phyloP scores from a whole-genome alignment of 1,139 yeast genomes.

The Pichia norvegensis region DNA sequence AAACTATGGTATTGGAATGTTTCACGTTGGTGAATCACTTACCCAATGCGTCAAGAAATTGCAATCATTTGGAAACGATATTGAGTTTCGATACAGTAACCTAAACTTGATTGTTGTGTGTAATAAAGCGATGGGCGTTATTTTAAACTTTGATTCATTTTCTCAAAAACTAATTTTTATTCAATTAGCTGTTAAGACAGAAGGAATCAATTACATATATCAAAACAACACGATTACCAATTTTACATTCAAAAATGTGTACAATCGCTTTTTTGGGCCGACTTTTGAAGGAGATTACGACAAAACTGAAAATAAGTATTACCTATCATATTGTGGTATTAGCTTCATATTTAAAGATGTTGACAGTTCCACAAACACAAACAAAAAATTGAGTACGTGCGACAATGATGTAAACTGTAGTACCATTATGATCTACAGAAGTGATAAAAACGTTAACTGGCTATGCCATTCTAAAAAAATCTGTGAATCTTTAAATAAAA shows the following conservation, averaged over 20 bases:
- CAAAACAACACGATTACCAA: constrained; percentile 22
- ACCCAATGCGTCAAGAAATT: neutral
- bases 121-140: constrained; percentile 21
- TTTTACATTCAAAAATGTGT: constrained; percentile 36
- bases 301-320: constrained; percentile 25
- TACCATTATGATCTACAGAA: constrained; percentile 34
- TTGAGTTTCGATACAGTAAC: constrained; percentile 25
- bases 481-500: too few relatives aligned
- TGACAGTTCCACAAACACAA: constrained; percentile 3
- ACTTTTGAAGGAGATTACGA: constrained; percentile 45
- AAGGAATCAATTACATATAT: constrained; percentile 7
- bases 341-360: constrained; percentile 37
- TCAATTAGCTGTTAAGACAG: constrained; percentile 25
- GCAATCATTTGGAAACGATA: constrained; percentile 13
- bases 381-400: constrained; percentile 28
- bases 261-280: constrained; percentile 55
- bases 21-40: neutral
- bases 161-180: constrained; percentile 41
- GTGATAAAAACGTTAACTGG: constrained; percentile 12
- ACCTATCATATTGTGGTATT: constrained; percentile 49
- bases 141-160: constrained; percentile 36
- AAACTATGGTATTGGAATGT: constrained; percentile 3
- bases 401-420: constrained; percentile 34
- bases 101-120: constrained; percentile 4
- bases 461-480: neutral